A percentile compares a stretch with the other conserved stretches of the same genome.
Evolutionary conservation across 192 early-diverging fungal genomes (phyloP).

Genomic region (Gaertneriomyces semiglobifer): DNA sequence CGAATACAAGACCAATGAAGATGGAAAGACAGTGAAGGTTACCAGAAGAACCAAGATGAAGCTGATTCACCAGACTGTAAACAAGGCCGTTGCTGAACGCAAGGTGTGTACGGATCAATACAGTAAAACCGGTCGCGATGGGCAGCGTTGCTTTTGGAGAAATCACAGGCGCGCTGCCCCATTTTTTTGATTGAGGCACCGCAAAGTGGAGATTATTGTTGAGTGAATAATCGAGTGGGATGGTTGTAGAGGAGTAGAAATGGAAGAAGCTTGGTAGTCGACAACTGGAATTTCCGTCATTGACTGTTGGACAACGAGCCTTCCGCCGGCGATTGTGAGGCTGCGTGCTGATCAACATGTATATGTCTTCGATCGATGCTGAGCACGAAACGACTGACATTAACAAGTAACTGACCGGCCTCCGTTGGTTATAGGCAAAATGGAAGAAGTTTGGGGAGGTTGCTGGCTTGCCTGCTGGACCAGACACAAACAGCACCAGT

Average conservation of each 20-base stretch:
- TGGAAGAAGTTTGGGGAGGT: constrained; percentile 93
- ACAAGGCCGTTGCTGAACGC: constrained; percentile 84
- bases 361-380: too few species aligned
- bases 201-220: too few species aligned
- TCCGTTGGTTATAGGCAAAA: constrained; percentile 43
- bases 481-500: constrained; percentile 83
- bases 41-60: constrained; percentile 78
- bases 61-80: constrained; percentile 67
- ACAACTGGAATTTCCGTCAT: too few species aligned
- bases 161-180: too few species aligned
- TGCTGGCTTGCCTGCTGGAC: constrained; percentile 69
- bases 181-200: too few species aligned
- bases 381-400: too few species aligned
- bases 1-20: constrained; percentile 80
- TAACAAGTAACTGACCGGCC: background rate
- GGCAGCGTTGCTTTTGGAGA: too few species aligned
- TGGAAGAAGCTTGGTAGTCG: too few species aligned
- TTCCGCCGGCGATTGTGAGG: background rate
- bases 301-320: background rate
- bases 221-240: too few species aligned
- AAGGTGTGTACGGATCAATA: constrained; percentile 48
- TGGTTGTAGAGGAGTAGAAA: too few species aligned
- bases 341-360: too few species aligned
- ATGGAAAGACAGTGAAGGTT: constrained; percentile 88
- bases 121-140: too few species aligned